Evolutionary conservation across 2,329 filamentous ascomycete genomes (phyloP).

Genomic region (Hymenoscyphus fructigenus): DNA sequence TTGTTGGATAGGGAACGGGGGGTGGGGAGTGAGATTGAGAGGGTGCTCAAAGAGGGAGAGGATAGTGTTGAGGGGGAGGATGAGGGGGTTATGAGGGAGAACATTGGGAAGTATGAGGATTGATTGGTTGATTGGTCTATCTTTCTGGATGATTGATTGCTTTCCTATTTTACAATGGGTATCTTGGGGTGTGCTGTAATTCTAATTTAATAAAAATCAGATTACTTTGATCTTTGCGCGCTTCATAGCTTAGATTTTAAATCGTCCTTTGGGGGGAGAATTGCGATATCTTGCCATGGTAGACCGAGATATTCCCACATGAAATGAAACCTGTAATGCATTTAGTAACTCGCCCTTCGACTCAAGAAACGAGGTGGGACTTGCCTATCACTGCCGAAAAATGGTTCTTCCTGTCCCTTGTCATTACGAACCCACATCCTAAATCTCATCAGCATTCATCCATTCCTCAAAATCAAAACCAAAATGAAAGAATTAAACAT

Average conservation of each 20-base stretch:
- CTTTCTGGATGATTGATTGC: neutral
- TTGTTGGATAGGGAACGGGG: slow-evolving; percentile 54
- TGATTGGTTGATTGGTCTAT: neutral
- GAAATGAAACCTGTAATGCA: slow-evolving; percentile 57
- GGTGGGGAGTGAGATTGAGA: slow-evolving; percentile 47
- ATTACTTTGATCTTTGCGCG: neutral
- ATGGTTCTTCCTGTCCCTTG: slow-evolving; percentile 60
- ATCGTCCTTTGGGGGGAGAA: slow-evolving; percentile 38
- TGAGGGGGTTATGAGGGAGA: slow-evolving; percentile 29
- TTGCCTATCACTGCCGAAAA: slow-evolving; percentile 74
- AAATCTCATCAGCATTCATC: neutral
- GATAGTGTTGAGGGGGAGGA: slow-evolving; percentile 54
- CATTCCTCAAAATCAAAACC: neutral
- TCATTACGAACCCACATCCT: slow-evolving; percentile 63
- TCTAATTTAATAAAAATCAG: neutral
- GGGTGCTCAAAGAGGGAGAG: slow-evolving; percentile 49
- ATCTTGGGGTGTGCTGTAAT: neutral
- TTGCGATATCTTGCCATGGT: slow-evolving; percentile 54
- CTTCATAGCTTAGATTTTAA: slow-evolving; percentile 25
- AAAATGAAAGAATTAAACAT: neutral
- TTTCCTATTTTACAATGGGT: neutral
- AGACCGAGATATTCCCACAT: slow-evolving; percentile 67
- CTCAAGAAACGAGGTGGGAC: slow-evolving; percentile 18
- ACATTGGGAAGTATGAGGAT: slow-evolving; percentile 11
- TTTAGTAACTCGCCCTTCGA: neutral